Conservation (phyloP, 1,139 yeast genomes). For the Magnusiomyces magnusii region DNA sequence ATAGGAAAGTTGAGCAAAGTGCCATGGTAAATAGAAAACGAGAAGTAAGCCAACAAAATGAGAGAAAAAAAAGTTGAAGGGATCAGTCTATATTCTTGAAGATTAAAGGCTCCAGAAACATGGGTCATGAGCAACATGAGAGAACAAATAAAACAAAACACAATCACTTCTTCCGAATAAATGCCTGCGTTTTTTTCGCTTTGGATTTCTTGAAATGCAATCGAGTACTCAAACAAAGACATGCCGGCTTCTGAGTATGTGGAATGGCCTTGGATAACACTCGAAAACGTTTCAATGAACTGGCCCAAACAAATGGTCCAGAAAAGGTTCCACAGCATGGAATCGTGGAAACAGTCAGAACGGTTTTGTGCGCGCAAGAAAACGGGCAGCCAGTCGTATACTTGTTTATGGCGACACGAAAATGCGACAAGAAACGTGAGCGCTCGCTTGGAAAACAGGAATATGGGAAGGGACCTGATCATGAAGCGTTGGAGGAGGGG, state of each 20-base stretch:
- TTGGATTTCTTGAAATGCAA: constrained; percentile 66
- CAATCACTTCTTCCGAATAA: constrained; percentile 49
- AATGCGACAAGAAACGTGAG: constrained; percentile 38
- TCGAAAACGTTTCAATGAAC: constrained; percentile 61
- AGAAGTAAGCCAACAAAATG: constrained; percentile 43
- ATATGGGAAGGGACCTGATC: constrained; percentile 38
- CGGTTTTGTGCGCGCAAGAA: constrained; percentile 18
- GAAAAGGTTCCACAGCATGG: constrained; percentile 57
- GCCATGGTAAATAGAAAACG: constrained; percentile 35
- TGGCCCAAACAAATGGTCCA: constrained; percentile 54
- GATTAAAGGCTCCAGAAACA: constrained; percentile 46
- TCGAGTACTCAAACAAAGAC: constrained; percentile 64
- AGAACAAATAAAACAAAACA: constrained; percentile 46
- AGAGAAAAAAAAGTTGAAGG: constrained; percentile 55
- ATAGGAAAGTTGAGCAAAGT: constrained; percentile 45
- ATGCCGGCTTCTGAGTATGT: constrained; percentile 63
- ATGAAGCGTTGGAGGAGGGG: constrained; percentile 26
- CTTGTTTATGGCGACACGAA: constrained; percentile 25
- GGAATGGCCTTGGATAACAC: constrained; percentile 50
- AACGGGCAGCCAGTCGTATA: constrained; percentile 12
- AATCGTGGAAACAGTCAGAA: constrained; percentile 16
- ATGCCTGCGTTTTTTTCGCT: constrained; percentile 32
- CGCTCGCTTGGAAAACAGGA: constrained; percentile 33
- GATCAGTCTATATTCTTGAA: constrained; percentile 48
- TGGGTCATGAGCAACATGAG: constrained; percentile 52